Conservation (phyloP, 257 asterid genomes). For the Solanum arcanum region DNA sequence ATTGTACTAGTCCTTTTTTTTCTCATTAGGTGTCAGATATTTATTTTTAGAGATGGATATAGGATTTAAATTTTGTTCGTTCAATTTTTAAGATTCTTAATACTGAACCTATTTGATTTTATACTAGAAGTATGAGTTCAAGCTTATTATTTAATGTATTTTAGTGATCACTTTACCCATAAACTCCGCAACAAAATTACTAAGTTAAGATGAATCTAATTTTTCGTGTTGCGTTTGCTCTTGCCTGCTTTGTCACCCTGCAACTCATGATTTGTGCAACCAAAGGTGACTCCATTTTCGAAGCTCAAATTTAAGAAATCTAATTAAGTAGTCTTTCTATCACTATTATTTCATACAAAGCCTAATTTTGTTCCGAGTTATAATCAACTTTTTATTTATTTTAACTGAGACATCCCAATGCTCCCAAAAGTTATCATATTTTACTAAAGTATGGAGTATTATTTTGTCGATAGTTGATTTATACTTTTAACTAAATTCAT, state of each 20-base stretch:
- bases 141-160: not conserved
- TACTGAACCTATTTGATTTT: too few species aligned
- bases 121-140: too few species aligned
- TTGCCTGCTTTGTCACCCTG: not conserved
- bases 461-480: not conserved
- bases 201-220: not conserved
- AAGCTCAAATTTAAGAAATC: not conserved
- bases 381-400: not conserved
- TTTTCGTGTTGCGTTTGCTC: not conserved
- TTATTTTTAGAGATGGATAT: too few species aligned
- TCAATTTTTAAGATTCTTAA: too few species aligned
- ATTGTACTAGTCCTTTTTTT: too few species aligned
- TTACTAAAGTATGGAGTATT: not conserved
- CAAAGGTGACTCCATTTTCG: not conserved
- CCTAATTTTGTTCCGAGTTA: not conserved
- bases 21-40: too few species aligned
- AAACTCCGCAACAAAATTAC: not conserved
- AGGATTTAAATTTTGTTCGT: too few species aligned
- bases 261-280: not conserved
- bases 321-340: not conserved
- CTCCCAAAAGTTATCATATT: not conserved
- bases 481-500: not conserved
- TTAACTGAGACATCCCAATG: not conserved
- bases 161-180: not conserved
- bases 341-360: not conserved